Evolutionary conservation across 495 filamentous ascomycete genomes (phyloP), one percentile per base, ranked within the genome.

Genomic region (Podospora appendiculata): DNA sequence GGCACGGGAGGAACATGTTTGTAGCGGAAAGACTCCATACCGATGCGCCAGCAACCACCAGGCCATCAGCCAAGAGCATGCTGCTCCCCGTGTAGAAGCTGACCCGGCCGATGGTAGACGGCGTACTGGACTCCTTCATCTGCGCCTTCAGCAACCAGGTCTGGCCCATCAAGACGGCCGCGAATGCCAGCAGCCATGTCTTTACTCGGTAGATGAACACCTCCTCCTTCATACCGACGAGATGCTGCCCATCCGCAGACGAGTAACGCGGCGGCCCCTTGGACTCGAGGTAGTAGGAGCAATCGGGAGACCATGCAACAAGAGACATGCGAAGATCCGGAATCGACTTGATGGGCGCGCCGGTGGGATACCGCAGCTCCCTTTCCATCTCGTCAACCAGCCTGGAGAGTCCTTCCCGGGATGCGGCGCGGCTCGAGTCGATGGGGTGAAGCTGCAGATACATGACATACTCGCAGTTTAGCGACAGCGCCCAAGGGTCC

Each of bases 221-320:
- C 61, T 96, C 90, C 49, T 85, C 70, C 61, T 97, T 96, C 19
- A 83, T 76, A 0, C 93, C 90, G 9, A 76, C 60, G 17, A 95
- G 74, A 65, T 94, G 89, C 32, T 81, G 61, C 6, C 72, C 76
- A 41, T 90, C 81, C 16, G 70, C 73, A 3, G 81, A 79, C 8
- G 82, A 66, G 55, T 78, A 89, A 14, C 84, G 77, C 6, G 90
- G 89, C 3, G 87, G 81, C 0, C 88, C 87, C 66, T 93, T 90
- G 6, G 87, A 89, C 61, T 93, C 86, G n/a, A 98, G 79, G 35
- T 94, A 82, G 59, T 89, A 92, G 8, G 86, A 88, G 64, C 93
- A 98, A 63, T 96, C 92, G 14, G 93, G 93, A 16, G 92, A 96
- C 68, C 90, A 98, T 13, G 93, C 77, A 1, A 94, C 76, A 44